Conservation (phyloP, 2,329 filamentous ascomycete species). For the Epichloe gansuensis region DNA sequence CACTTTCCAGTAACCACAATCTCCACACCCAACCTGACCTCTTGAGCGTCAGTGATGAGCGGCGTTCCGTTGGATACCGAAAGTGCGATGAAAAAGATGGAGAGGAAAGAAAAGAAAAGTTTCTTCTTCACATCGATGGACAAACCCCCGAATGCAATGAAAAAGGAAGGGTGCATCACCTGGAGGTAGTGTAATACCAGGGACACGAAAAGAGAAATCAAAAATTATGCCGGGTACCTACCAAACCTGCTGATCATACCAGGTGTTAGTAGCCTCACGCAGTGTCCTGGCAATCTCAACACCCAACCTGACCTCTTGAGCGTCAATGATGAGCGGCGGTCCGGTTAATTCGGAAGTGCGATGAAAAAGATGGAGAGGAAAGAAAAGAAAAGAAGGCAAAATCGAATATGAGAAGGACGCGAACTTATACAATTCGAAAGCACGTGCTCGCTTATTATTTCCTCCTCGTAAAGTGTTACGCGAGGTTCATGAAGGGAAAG, state of each 20-base stretch:
- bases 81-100: no score
- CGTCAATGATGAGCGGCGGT: not conserved
- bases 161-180: no score
- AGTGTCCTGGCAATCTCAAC: no score
- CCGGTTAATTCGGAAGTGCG: no score
- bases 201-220: no score
- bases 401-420: not conserved
- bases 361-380: not conserved
- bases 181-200: no score
- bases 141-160: no score
- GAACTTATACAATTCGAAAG: not conserved
- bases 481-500: conserved; percentile 2
- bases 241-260: no score
- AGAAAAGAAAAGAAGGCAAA: not conserved
- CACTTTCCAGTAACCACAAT: not conserved
- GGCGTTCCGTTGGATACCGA: not conserved
- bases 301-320: conserved; percentile 3
- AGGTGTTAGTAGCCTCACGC: no score
- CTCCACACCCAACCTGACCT: conserved; percentile 1
- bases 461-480: not conserved
- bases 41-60: conserved; percentile 1
- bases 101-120: not conserved
- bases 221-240: no score
- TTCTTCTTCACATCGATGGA: no score
- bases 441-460: conserved; percentile 1